Evolutionary conservation across 352 stramenopile genomes (phyloP).

Genomic region (Phytophthora colocasiae): DNA sequence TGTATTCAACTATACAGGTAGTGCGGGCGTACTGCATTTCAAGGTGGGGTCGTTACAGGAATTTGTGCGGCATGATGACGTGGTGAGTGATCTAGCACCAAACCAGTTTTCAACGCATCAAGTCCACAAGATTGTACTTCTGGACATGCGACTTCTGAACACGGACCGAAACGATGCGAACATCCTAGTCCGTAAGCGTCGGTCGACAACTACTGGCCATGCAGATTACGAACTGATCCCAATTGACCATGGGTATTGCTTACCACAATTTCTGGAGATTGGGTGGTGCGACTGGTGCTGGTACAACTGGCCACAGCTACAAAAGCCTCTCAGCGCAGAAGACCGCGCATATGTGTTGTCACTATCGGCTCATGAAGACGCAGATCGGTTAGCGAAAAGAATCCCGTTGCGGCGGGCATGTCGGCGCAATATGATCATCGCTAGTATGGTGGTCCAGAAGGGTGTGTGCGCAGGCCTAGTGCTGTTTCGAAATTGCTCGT

Average conservation of each 20-base stretch:
- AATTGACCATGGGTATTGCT: conserved; percentile 99
- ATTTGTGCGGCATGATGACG: conserved; percentile 95
- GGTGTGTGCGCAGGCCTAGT: conserved; percentile 68
- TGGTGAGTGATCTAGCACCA: conserved; percentile 94
- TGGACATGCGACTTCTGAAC: conserved; percentile 99
- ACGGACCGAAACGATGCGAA: conserved; percentile 98
- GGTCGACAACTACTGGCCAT: conserved; percentile 50
- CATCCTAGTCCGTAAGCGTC: conserved; percentile 93
- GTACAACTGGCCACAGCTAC: conserved; percentile 97
- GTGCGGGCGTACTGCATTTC: conserved; percentile 60
- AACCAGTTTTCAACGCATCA: conserved; percentile 91
- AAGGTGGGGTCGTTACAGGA: conserved; percentile 98
- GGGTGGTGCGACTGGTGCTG: conserved; percentile 99
- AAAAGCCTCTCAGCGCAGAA: conserved; percentile 65
- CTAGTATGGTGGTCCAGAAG: conserved; percentile 81
- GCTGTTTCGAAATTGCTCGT: conserved; percentile 77
- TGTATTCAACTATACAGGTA: conserved; percentile 78
- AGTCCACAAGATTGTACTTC: conserved; percentile 98
- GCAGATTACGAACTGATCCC: conserved; percentile 95
- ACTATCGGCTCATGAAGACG: conserved; percentile 65
- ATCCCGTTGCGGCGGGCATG: conserved; percentile 79
- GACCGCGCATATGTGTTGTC: conserved; percentile 72
- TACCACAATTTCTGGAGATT: conserved; percentile 96
- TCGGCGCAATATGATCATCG: conserved; percentile 84
- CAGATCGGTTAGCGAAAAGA: conserved; percentile 63